These are phyloP conservation scores for Diaporthe sp. DNA, from an alignment of 2,329 filamentous ascomycete genomes.

Conservation along the genomic window DNA sequence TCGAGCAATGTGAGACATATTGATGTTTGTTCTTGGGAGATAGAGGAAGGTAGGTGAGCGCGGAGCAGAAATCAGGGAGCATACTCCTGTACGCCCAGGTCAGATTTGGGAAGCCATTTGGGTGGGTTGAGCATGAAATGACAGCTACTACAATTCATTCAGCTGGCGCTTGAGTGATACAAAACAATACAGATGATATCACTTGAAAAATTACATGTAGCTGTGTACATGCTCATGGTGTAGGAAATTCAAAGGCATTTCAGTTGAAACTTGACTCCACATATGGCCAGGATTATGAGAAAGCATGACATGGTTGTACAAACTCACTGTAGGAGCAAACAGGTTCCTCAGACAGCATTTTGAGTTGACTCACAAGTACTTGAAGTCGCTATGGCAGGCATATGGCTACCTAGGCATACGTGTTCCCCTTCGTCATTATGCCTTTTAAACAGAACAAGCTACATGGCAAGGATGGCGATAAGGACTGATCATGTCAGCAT, in stretches of 20 bases:
- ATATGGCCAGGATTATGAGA: too few relatives aligned
- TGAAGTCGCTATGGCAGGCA: neutral
- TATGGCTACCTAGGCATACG: neutral
- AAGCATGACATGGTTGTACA: neutral
- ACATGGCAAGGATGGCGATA: neutral
- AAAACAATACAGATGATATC: too few relatives aligned
- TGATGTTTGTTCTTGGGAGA: neutral
- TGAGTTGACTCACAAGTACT: neutral
- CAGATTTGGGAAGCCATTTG: too few relatives aligned
- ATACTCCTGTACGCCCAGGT: too few relatives aligned
- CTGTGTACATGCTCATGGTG: too few relatives aligned
- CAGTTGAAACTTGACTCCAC: too few relatives aligned
- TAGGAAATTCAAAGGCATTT: too few relatives aligned
- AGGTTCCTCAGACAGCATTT: neutral
- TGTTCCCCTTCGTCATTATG: neutral
- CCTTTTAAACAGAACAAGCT: neutral
- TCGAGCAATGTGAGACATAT: neutral
- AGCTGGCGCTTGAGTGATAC: too few relatives aligned
- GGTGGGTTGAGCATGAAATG: too few relatives aligned
- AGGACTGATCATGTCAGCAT: neutral
- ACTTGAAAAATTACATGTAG: too few relatives aligned
- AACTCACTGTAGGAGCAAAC: neutral
- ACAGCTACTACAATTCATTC: too few relatives aligned
- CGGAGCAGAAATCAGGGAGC: neutral
- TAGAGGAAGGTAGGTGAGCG: too few relatives aligned